A percentile compares a stretch with the other conserved stretches of the same genome.
Conservation (phyloP, 805 yeast species). For the Hermanozyma aechmeae region DNA sequence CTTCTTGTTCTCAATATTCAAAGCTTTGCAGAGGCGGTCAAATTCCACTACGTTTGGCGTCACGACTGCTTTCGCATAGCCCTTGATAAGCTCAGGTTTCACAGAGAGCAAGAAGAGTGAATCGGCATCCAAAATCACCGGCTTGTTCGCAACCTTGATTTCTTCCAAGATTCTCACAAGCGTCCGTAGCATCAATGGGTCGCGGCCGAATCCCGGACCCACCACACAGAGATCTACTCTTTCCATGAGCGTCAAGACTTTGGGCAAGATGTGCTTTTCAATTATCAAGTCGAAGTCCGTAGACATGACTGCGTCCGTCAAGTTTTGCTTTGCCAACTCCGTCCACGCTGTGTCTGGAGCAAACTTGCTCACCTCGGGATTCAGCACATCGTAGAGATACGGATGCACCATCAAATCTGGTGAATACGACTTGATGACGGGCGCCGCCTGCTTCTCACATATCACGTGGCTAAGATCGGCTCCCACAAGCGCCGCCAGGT, state of each 20-base stretch:
- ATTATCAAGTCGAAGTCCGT: conserved; percentile 9
- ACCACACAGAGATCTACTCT: conserved; percentile 73
- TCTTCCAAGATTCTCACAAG: conserved; percentile 50
- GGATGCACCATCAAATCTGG: conserved; percentile 98
- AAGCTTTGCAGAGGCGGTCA: conserved; percentile 49
- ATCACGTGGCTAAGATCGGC: conserved; percentile 83
- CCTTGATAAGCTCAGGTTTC: conserved; percentile 44
- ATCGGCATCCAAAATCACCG: conserved; percentile 87
- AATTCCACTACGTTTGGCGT: conserved; percentile 92
- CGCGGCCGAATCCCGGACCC: conserved; percentile 95
- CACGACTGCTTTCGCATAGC: conserved; percentile 52
- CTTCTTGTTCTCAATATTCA: conserved; percentile 23
- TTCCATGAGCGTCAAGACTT: conserved; percentile 44
- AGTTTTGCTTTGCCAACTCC: conserved; percentile 6
- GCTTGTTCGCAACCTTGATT: conserved; percentile 47
- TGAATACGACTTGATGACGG: conserved; percentile 75
- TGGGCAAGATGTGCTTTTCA: conserved; percentile 41
- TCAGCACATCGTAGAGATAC: conserved; percentile 48
- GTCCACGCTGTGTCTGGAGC: conserved; percentile 13
- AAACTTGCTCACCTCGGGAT: conserved; percentile 14
- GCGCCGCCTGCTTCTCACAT: conserved; percentile 74
- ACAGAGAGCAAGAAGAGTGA: conserved; percentile 60
- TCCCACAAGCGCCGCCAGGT: conserved; percentile 77
- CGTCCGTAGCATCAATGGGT: conserved; percentile 52
- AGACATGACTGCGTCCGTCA: conserved; percentile 15